Conservation (phyloP, 306 rosid genomes). For the Mucuna pruriens region DNA sequence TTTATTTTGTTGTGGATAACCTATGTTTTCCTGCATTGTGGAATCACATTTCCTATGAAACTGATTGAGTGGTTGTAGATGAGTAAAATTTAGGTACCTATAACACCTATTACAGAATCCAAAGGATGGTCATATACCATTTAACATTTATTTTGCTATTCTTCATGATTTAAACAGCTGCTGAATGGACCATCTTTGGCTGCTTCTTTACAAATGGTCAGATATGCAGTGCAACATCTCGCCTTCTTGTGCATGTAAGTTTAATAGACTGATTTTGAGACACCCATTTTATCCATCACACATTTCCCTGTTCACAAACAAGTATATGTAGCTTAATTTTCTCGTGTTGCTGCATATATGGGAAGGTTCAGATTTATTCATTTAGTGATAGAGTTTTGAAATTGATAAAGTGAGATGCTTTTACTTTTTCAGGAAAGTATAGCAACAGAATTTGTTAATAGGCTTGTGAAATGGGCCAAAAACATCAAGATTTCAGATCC, state of each 20-base stretch:
- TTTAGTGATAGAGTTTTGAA: background rate
- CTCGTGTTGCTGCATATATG: background rate
- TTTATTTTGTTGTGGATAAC: background rate
- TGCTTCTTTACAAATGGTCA: slow-evolving; percentile 93
- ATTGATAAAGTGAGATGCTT: background rate
- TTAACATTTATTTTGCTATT: slow-evolving; percentile 12
- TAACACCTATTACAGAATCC: background rate
- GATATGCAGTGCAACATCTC: slow-evolving; percentile 94
- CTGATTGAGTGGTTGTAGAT: background rate
- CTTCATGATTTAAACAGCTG: slow-evolving; percentile 62
- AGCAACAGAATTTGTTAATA: slow-evolving; percentile 67
- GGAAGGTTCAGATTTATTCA: background rate
- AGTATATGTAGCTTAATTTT: slow-evolving; percentile 15
- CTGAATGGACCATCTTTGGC: slow-evolving; percentile 83
- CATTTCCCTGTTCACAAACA: slow-evolving; percentile 16
- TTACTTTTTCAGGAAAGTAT: slow-evolving; percentile 70
- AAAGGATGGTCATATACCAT: background rate
- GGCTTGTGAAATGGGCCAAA: slow-evolving; percentile 69
- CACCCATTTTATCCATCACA: background rate
- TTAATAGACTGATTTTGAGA: slow-evolving; percentile 2
- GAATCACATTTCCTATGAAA: background rate
- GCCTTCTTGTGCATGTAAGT: slow-evolving; percentile 84
- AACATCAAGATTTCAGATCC: slow-evolving; percentile 88
- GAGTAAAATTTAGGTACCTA: slow-evolving; percentile 25
- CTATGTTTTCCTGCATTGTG: background rate